These are phyloP conservation scores for Nakaseomyces bracarensis DNA, from an alignment of 1,139 yeast genomes.

Conservation along the genomic window DNA sequence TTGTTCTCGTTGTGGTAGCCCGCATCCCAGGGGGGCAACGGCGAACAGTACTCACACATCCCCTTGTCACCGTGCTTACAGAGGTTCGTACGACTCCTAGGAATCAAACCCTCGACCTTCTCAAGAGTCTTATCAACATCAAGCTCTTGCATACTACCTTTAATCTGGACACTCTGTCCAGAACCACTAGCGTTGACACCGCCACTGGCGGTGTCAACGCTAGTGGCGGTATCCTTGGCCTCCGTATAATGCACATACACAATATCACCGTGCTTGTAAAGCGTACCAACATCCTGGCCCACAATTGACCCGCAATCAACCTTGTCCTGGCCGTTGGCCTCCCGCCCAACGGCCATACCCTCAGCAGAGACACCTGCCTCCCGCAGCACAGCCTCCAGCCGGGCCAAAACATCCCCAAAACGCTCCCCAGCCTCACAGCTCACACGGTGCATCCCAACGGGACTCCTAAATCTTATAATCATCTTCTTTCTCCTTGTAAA, in stretches of 20 bases:
- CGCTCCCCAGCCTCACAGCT: conserved; percentile 41
- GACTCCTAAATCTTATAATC: conserved; percentile 74
- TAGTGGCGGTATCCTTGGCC: background rate
- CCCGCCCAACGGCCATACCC: conserved; percentile 35
- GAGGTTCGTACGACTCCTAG: conserved; percentile 50
- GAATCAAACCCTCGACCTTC: conserved; percentile 61
- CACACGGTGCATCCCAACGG: conserved; percentile 74
- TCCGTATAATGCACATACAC: conserved; percentile 48
- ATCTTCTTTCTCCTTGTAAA: conserved; percentile 12
- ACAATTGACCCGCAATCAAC: conserved; percentile 42
- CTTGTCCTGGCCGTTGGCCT: conserved; percentile 27
- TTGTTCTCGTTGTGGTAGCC: conserved; percentile 64
- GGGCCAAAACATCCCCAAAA: conserved; percentile 44
- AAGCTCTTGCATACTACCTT: conserved; percentile 35
- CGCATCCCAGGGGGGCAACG: conserved; percentile 90
- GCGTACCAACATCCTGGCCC: conserved; percentile 40
- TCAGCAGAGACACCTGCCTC: conserved; percentile 22
- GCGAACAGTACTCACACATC: conserved; percentile 96
- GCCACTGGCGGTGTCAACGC: conserved; percentile 7
- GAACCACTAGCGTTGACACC: too few species aligned
- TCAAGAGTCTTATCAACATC: conserved; percentile 65
- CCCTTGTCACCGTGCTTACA: conserved; percentile 91
- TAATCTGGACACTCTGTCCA: conserved; percentile 6
- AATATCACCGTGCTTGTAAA: conserved; percentile 79
- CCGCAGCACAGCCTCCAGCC: conserved; percentile 29